A percentile compares a stretch with the other conserved stretches of the same genome.
phyloP scores from a whole-genome alignment of 345 rosid genomes.

The Iberis pinnata region DNA sequence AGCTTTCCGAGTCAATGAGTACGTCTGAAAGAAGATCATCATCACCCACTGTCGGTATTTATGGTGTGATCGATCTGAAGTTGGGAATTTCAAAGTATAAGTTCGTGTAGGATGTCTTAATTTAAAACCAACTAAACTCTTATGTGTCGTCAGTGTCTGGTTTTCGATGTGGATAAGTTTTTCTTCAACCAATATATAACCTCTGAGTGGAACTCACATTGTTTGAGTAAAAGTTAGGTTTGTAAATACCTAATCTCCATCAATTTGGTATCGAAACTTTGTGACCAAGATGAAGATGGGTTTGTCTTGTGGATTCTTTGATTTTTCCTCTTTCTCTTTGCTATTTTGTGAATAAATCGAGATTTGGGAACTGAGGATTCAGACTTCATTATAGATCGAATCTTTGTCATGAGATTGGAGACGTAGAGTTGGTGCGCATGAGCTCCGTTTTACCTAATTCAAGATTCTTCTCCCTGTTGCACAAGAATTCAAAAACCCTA shows the following conservation, averaged over 20 bases:
- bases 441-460: constrained; percentile 19
- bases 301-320: constrained; percentile 14
- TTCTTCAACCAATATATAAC: constrained; percentile 23
- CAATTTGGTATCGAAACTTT: constrained; percentile 20
- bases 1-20: constrained; percentile 48
- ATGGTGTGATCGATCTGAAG: constrained; percentile 18
- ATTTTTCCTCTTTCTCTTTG: not conserved
- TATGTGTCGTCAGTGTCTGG: constrained; percentile 5
- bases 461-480: constrained; percentile 13
- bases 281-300: constrained; percentile 28
- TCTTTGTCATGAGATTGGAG: not conserved
- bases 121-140: constrained; percentile 21
- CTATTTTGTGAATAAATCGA: not conserved
- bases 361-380: too few species aligned
- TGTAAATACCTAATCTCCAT: constrained; percentile 35
- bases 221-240: constrained; percentile 28
- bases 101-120: constrained; percentile 23
- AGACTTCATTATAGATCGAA: too few species aligned
- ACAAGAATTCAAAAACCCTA: constrained; percentile 21
- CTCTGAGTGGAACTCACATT: constrained; percentile 24
- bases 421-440: not conserved
- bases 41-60: constrained; percentile 1
- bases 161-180: too few species aligned
- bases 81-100: constrained; percentile 14
- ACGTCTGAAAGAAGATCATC: constrained; percentile 23